Evolutionary conservation across 2,329 filamentous ascomycete genomes (phyloP).

Genomic region (Aspergillus novoparasiticus): DNA sequence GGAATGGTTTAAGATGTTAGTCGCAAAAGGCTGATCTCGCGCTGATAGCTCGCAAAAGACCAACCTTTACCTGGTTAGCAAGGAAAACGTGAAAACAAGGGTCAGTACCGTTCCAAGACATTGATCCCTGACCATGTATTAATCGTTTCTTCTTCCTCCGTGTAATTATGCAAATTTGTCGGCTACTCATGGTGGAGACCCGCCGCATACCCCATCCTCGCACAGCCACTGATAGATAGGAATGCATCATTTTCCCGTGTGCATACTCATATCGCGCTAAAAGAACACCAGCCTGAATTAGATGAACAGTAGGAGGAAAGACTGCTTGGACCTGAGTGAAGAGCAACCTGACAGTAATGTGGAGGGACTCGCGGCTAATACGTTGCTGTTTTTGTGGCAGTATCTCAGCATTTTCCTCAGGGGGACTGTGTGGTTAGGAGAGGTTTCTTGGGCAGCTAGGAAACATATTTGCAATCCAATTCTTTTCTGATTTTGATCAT

Average conservation of each 20-base stretch:
- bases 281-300: constrained; percentile 33
- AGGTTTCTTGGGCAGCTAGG: not conserved
- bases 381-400: not conserved
- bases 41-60: not conserved
- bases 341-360: constrained; percentile 27
- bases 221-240: constrained; percentile 24
- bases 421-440: not conserved
- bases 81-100: not conserved
- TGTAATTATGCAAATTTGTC: not conserved
- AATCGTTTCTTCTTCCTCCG: constrained; percentile 21
- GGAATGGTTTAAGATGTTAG: not conserved
- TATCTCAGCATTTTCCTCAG: not conserved
- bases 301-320: constrained; percentile 20
- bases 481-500: not conserved
- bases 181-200: constrained; percentile 16
- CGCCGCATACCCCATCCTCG: constrained; percentile 29
- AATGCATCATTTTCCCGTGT: constrained; percentile 25
- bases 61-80: not conserved
- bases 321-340: constrained; percentile 27
- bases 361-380: constrained; percentile 15
- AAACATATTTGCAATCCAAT: not conserved
- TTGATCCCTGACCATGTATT: constrained; percentile 36
- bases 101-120: constrained; percentile 30
- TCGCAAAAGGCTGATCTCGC: not conserved
- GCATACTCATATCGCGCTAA: constrained; percentile 34